These are phyloP conservation scores for Claviceps africana DNA, from an alignment of 2,329 filamentous ascomycete genomes.

Conservation along the genomic window DNA sequence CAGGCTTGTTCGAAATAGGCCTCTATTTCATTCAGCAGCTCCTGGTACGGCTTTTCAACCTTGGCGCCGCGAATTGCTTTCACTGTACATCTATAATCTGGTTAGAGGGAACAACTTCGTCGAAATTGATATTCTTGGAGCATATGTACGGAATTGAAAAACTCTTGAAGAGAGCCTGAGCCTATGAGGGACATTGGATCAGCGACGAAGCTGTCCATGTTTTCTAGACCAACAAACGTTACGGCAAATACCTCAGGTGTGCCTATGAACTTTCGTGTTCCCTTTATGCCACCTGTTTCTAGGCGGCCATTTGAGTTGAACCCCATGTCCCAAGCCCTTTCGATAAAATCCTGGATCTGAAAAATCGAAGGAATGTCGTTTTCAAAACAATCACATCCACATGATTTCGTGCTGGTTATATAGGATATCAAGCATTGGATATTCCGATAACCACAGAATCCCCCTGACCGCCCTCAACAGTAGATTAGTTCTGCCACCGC, in stretches of 20 bases:
- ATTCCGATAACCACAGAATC: slow-evolving; percentile 90
- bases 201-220: neutral
- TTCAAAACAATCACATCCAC: slow-evolving; percentile 46
- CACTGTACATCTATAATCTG: slow-evolving; percentile 39
- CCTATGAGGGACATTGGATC: slow-evolving; percentile 29
- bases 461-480: slow-evolving; percentile 34
- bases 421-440: slow-evolving; percentile 85
- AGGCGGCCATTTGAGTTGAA: slow-evolving; percentile 60
- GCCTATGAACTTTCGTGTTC: slow-evolving; percentile 91
- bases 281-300: slow-evolving; percentile 75
- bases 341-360: slow-evolving; percentile 72
- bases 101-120: neutral
- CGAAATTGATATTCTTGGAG: neutral
- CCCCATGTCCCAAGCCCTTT: slow-evolving; percentile 73
- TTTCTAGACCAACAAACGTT: neutral
- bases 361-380: slow-evolving; percentile 60
- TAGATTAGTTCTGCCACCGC: neutral
- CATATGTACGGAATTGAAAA: slow-evolving; percentile 45
- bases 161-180: slow-evolving; percentile 61
- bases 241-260: slow-evolving; percentile 57
- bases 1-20: slow-evolving; percentile 54
- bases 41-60: slow-evolving; percentile 29
- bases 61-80: slow-evolving; percentile 41
- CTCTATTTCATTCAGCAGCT: slow-evolving; percentile 55
- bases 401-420: slow-evolving; percentile 44